A percentile compares a stretch with the other conserved stretches of the same genome.
These are phyloP conservation scores for Globisporangium heterothallicum DNA, from an alignment of 352 stramenopile species.

Conservation along the genomic window DNA sequence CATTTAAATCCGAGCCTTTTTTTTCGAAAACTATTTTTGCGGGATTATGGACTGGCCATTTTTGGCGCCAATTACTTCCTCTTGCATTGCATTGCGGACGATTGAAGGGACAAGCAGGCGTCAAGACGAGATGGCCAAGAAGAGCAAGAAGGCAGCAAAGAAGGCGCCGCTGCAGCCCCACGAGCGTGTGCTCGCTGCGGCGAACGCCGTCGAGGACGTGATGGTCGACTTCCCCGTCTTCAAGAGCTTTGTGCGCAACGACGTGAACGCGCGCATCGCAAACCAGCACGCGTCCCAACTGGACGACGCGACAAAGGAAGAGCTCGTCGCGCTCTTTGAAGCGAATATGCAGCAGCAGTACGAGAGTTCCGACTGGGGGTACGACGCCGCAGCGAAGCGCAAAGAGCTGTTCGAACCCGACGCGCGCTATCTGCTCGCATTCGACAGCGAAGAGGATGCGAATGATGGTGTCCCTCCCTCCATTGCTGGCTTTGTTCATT, in stretches of 20 bases:
- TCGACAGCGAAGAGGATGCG: constrained; percentile 7
- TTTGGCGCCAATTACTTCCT: constrained; percentile 9
- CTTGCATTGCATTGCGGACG: constrained; percentile 21
- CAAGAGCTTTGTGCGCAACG: constrained; percentile 44
- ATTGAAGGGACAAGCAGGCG: constrained; percentile 12
- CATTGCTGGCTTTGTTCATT: constrained; percentile 87
- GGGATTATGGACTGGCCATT: too few relatives aligned
- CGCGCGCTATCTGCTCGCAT: constrained; percentile 83
- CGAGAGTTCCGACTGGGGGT: constrained; percentile 84
- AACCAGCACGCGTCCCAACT: constrained; percentile 39
- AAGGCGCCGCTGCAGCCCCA: constrained; percentile 1
- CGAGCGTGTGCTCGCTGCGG: constrained; percentile 29
- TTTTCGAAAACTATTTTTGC: too few relatives aligned
- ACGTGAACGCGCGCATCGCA: constrained; percentile 32
- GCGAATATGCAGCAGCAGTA: constrained; percentile 92
- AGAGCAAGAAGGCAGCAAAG: background rate
- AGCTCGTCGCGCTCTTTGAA: constrained; percentile 79
- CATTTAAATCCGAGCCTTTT: too few relatives aligned
- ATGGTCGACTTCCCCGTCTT: constrained; percentile 62
- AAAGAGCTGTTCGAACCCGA: constrained; percentile 80
- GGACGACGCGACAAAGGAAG: constrained; percentile 19
- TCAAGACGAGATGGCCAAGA: constrained; percentile 13
- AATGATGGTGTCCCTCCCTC: constrained; percentile 8
- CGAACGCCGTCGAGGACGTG: constrained; percentile 53
- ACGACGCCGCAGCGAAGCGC: constrained; percentile 80